These are phyloP conservation scores for Globisporangium uncinulatum DNA, from an alignment of 352 stramenopile genomes.

Conservation along the genomic window DNA sequence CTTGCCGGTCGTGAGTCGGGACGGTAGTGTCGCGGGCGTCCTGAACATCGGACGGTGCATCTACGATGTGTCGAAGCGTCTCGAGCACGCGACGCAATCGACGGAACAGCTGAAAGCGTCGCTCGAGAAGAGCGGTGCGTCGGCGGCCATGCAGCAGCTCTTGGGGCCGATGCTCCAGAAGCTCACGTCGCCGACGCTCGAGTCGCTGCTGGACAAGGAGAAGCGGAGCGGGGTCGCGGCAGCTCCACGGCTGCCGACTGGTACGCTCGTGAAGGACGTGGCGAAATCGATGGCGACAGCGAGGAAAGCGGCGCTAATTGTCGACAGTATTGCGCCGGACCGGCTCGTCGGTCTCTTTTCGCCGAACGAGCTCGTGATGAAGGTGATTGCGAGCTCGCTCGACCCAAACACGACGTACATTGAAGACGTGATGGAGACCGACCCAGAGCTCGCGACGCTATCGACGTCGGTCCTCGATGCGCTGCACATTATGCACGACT, in stretches of 20 bases:
- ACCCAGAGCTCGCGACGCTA: slow-evolving; percentile 70
- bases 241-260: slow-evolving; percentile 79
- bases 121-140: slow-evolving; percentile 65
- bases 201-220: slow-evolving; percentile 84
- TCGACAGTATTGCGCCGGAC: slow-evolving; percentile 83
- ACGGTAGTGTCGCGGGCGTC: slow-evolving; percentile 89
- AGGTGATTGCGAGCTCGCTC: slow-evolving; percentile 92
- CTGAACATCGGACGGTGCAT: slow-evolving; percentile 99
- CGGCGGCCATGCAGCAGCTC: slow-evolving; percentile 71
- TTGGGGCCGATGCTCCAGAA: slow-evolving; percentile 82
- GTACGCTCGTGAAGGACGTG: slow-evolving; percentile 75
- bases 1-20: slow-evolving; percentile 89
- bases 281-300: slow-evolving; percentile 71
- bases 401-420: slow-evolving; percentile 87
- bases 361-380: slow-evolving; percentile 95
- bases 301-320: slow-evolving; percentile 92
- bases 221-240: slow-evolving; percentile 27
- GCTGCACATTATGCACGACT: slow-evolving; percentile 88
- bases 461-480: slow-evolving; percentile 75
- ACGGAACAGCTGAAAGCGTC: slow-evolving; percentile 82
- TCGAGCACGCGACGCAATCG: slow-evolving; percentile 89
- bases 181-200: slow-evolving; percentile 69
- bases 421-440: slow-evolving; percentile 87
- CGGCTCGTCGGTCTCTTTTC: slow-evolving; percentile 95
- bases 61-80: slow-evolving; percentile 96